These are phyloP conservation scores for Striga hermonthica DNA, from an alignment of 305 asterid genomes.

Conservation along the genomic window DNA sequence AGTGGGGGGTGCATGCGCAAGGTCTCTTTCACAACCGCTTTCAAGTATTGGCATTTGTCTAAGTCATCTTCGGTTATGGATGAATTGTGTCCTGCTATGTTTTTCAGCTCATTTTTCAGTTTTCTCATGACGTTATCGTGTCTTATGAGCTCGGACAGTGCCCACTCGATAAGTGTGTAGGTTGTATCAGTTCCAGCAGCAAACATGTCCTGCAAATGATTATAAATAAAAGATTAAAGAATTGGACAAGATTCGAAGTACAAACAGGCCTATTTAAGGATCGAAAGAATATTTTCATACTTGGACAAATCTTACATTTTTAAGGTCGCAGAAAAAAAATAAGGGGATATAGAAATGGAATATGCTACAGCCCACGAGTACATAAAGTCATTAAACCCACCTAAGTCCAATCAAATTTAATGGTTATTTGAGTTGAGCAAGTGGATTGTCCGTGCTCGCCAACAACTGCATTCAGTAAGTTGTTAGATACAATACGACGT, in stretches of 20 bases:
- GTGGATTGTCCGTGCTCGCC: too few species aligned
- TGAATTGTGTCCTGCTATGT: constrained; percentile 15
- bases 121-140: constrained; percentile 28
- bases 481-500: background rate
- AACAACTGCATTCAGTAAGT: too few species aligned
- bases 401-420: background rate
- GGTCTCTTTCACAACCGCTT: constrained; percentile 33
- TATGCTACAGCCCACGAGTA: too few species aligned
- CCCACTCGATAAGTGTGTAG: constrained; percentile 37
- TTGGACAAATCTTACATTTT: too few species aligned
- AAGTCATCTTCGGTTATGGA: constrained; percentile 30
- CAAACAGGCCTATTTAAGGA: too few species aligned
- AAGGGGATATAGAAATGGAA: too few species aligned
- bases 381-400: background rate
- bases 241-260: background rate
- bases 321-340: too few species aligned
- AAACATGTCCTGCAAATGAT: constrained; percentile 38
- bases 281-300: too few species aligned
- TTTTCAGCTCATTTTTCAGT: constrained; percentile 27
- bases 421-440: too few species aligned
- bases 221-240: background rate
- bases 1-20: constrained; percentile 37
- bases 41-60: constrained; percentile 32
- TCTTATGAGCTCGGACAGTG: constrained; percentile 37
- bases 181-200: constrained; percentile 41